Conservation (phyloP, 306 rosid genomes). For the Cicer cuneatum region DNA sequence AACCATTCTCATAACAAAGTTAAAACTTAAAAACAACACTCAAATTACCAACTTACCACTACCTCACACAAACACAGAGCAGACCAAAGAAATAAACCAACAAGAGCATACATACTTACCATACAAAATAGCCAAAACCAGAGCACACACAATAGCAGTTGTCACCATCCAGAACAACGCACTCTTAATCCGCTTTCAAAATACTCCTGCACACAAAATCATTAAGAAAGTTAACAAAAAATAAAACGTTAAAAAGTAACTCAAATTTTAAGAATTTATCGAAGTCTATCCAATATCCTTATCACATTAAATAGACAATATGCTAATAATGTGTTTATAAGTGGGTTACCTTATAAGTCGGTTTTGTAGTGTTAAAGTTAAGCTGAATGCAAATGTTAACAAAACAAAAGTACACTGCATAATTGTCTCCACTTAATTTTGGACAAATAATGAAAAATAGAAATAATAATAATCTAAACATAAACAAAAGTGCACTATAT, state of each 20-base stretch:
- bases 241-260: too few relatives aligned
- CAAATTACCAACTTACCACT: constrained; percentile 17
- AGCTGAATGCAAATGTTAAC: too few relatives aligned
- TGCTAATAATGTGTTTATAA: too few relatives aligned
- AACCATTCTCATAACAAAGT: not conserved
- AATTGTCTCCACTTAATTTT: not conserved
- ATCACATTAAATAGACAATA: too few relatives aligned
- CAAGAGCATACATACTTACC: constrained; percentile 65
- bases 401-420: not conserved
- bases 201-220: constrained; percentile 64
- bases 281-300: too few relatives aligned
- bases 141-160: constrained; percentile 83
- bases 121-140: constrained; percentile 77
- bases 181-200: constrained; percentile 71
- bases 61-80: not conserved
- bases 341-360: too few relatives aligned
- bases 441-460: not conserved
- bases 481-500: too few relatives aligned
- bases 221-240: not conserved
- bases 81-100: not conserved
- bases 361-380: too few relatives aligned
- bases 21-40: not conserved
- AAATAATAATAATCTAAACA: too few relatives aligned
- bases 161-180: constrained; percentile 87
- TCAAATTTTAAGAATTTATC: too few relatives aligned